Base-by-base conservation (phyloP, 768 basidiomycete genomes). In the Tylopilus rubrobrunneus region DNA sequence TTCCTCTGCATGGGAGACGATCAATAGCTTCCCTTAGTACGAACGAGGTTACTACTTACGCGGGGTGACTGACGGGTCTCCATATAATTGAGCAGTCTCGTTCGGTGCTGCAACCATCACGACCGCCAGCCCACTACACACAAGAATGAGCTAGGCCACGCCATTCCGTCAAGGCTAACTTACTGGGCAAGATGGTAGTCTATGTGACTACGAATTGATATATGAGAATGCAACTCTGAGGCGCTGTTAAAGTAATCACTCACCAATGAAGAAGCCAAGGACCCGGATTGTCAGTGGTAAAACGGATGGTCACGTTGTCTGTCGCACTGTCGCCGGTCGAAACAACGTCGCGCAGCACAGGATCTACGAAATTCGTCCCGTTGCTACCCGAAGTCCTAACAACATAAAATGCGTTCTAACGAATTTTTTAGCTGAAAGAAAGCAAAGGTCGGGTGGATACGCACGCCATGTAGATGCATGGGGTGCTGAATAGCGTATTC, bases 301-400 rank as follows among this genome's bases (percentile, higher is more conserved):
- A 86, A 49, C 84, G 77, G 48, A 88, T 72, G 8, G 78, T 78
- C 21, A 81, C 79, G 59, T 77, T 67, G 69, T 79, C 67, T 3
- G 46, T 53, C 64, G 78, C 45, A 3, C 29, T 34, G 0, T n/a
- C 45, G 10, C 67, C 68, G 0, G 60, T 46, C 9, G 60, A 66
- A 12, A 69, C 62, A 4, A 65, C 64, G 25, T 75, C 74, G 11
- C 74, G 66, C 37, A 59, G 56, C 25, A 71, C 62, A 5, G 74
- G 74, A 48, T 74, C 66, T 2, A 63, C 56, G 23, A 67, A 75
- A 58, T 76, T 76, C 31, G 62, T 46, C 3, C 23, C 17, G 7
- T 49, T 61, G 34, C 48, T 67, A 4, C 67, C 67, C 1, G 74
- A 62, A n/a, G 50, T 51, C 41, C 67, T 63, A 15, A 75, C 62